phyloP scores from a whole-genome alignment of 2,329 filamentous ascomycete species.

The Teratosphaeria gauchensis region DNA sequence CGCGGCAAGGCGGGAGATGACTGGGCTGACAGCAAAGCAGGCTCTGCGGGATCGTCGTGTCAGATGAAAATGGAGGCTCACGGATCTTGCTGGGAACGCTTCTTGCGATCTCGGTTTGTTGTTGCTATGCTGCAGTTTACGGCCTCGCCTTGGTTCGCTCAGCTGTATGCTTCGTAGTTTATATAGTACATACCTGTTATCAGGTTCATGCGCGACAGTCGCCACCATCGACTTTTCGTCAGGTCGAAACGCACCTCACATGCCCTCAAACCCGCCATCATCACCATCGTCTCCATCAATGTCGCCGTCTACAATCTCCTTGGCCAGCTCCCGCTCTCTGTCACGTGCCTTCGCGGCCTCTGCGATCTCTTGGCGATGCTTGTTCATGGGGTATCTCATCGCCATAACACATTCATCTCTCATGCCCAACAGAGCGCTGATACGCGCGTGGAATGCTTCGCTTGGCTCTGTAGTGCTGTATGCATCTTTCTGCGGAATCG shows the following conservation, averaged over 20 bases:
- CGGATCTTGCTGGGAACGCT: background rate
- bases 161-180: background rate
- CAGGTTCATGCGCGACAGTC: background rate
- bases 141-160: background rate
- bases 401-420: constrained; percentile 99
- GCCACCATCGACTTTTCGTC: background rate
- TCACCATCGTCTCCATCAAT: constrained; percentile 86
- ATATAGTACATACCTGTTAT: background rate
- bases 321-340: constrained; percentile 89
- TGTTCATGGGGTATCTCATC: constrained; percentile 99
- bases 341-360: constrained; percentile 98
- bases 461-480: constrained; percentile 93
- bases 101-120: background rate
- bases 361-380: constrained; percentile 92
- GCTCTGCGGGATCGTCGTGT: background rate
- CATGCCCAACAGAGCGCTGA: constrained; percentile 78
- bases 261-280: constrained; percentile 89
- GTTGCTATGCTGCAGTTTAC: background rate
- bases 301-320: constrained; percentile 97
- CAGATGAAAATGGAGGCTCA: background rate
- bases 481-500: constrained; percentile 89
- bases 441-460: constrained; percentile 95
- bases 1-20: background rate
- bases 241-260: constrained; percentile 46
- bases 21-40: background rate